Evolutionary conservation across 176 grass and related monocot genomes (phyloP), one percentile per base, ranked within the genome.

Genomic region (Zoysia japonica): DNA sequence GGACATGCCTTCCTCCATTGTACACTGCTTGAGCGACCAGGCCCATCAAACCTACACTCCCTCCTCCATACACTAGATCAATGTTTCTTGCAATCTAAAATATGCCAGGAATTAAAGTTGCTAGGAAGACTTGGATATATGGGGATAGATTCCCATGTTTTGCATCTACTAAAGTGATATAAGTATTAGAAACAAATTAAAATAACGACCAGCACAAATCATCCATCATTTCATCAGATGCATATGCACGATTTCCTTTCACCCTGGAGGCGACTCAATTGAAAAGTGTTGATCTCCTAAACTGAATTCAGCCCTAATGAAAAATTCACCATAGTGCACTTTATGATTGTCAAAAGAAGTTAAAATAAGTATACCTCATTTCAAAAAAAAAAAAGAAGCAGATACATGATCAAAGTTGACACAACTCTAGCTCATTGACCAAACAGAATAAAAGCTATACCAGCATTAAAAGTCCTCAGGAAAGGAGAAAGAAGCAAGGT

Each of bases 61-160:
- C 80, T 78, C 85, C 85, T 65, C 85, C 85, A 66, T 83, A 87
- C 20, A 87, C 85, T 47, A 87, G 74, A 83, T 87, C 74, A 78
- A 87, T 73, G 74, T 83, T 87, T 64, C 73, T 87, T 72, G 74
- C 40, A 48, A 87, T 79, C 85, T 87, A 61, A 57, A 57, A 55
- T 16, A 73, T 41, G 65, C n/a, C 17, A 63, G 19, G 49, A 9
- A 47, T 53, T 78, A 54, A 55, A 40, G 11, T 41, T 67, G 57
- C 45, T 52, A 52, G 1, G 61, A 77, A 84, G 38, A 40, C 54
- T 51, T 36, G 47, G 39, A 42, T n/a, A 6, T 62, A 42, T 61
- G 44, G 14, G 3, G 9, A 52, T 12, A 74, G n/a, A 65, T 42
- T 38, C 43, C 7, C 47, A 75, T 66, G 10, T 20, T 46, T 17